Evolutionary conservation across 2,329 filamentous ascomycete species (phyloP), one percentile per base, ranked within the genome.

Genomic region (Cladophialophora exuberans): DNA sequence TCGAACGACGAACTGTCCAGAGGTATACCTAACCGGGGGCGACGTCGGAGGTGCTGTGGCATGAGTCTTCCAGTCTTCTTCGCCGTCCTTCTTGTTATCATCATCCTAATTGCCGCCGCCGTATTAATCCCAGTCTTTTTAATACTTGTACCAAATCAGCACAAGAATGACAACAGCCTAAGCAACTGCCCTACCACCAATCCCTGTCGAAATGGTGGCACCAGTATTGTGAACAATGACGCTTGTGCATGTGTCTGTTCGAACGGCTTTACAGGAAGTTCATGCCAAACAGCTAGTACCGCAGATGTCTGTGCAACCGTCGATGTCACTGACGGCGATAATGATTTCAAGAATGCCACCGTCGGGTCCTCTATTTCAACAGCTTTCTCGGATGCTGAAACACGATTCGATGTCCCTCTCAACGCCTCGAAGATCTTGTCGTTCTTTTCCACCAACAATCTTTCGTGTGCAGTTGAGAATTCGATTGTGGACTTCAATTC

Each of bases 211-310:
- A 96, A 97, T 61, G 90, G 90, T 7, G 93, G 93, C 23, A 85
- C 86, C 15, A 91, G 86, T 52, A 82, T 93, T 13, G 72, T 90
- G 17, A 83, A 81, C 13, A 77, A 83, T 53, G 81, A 83, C 3
- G 76, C 81, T 17, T 97, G 93, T 73, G 87, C 86, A 10, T 99
- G 93, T 69, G 84, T 97, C 38, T 99, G 93, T 72, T 84, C 87
- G 18, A 91, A 94, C 65, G 90, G 92, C 1, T 97, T 93, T 69
- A 92, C 88, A 0, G 86, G 86, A 18, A 73, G 73, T 1, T 79
- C 75, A 13, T 89, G 86, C 66, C 76, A 72, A 1, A 73, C 71
- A 3, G 71, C 76, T 11, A 79, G 80, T 52, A 73, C 79, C 20
- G 73, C 73, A 42, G 46, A 54, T 18, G 59, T 59, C 36, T 62